Base-by-base conservation (phyloP, 495 filamentous ascomycete species). In the Podospora pseudopauciseta region DNA sequence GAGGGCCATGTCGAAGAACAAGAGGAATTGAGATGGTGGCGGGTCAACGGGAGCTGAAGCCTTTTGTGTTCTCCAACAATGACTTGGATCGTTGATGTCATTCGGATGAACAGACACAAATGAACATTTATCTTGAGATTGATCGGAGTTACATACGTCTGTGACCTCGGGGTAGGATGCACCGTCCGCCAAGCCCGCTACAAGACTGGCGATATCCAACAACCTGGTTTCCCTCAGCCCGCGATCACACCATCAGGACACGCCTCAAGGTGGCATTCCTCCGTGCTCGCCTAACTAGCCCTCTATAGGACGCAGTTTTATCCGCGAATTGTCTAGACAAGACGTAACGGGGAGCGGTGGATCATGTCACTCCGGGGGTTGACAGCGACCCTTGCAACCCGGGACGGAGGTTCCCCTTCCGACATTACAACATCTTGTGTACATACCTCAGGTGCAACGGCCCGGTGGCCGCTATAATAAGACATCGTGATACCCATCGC, bases 1-100 rank as follows among this genome's bases (percentile, higher is more conserved):
- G 63, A 73, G 71, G 63, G 55, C 16, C 60, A 67, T 34, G 34
- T 66, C 19, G 23, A 72, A 70, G 70, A 39, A 5, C 19, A 64
- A 72, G 60, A 20, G 54, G 26, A 53, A 18, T 15, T 28, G 20
- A 26, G 26, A 18, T 27, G 20, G 19, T 15, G 9, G 56, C 13
- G 26, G 19, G 11, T 23, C 6, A 9, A 1, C 56, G 56, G 56
- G 56, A 59, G 3, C 13, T 59, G 39, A 49, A 16, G 39, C 39
- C 39, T 49, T 49, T 49, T 49, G 9, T 49, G 9, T 13, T 16
- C 39, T 6, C 13, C 3, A 13, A 49, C 9, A 11, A 49, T 49
- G 7, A 11, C 39, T 49, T 49, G 13, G 39, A 16, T 49, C 2
- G 3, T 11, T 49, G 39, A 49, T 49, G 39, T 49, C 39, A 49